Conservation (phyloP, 352 stramenopile genomes). For the Globisporangium carolinianum region DNA sequence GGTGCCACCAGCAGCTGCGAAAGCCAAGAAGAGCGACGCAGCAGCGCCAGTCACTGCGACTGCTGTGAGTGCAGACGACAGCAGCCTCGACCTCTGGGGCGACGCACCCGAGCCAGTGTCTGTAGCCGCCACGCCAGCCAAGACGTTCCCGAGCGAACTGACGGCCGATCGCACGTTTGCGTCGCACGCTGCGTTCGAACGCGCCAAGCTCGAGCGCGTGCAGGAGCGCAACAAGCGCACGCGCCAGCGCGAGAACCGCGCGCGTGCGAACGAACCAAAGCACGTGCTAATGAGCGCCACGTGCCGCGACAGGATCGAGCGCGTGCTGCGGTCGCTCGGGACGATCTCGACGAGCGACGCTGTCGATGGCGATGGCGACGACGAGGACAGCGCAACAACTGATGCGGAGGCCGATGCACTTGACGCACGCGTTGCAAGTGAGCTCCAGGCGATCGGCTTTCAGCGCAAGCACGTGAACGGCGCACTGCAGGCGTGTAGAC, state of each 20-base stretch:
- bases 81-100: conserved; percentile 39
- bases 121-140: conserved; percentile 6
- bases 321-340: conserved; percentile 51
- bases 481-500: conserved; percentile 25
- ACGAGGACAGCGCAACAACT: conserved; percentile 6
- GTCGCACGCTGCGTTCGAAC: conserved; percentile 63
- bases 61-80: neutral
- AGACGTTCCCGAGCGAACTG: conserved; percentile 24
- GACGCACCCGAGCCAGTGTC: conserved; percentile 8
- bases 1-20: neutral
- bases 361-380: conserved; percentile 9
- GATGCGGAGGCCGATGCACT: conserved; percentile 17
- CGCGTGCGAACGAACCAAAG: conserved; percentile 86
- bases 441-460: conserved; percentile 59
- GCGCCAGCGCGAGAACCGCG: conserved; percentile 85
- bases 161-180: conserved; percentile 74
- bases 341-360: conserved; percentile 12
- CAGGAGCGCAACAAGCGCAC: conserved; percentile 73
- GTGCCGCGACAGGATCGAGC: conserved; percentile 86
- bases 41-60: neutral
- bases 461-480: conserved; percentile 33
- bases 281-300: conserved; percentile 88
- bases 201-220: conserved; percentile 35
- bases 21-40: no score
- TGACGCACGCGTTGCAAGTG: conserved; percentile 14